Conservation (phyloP, 148 eudicot genomes). For the Chenopodium suecicum region DNA sequence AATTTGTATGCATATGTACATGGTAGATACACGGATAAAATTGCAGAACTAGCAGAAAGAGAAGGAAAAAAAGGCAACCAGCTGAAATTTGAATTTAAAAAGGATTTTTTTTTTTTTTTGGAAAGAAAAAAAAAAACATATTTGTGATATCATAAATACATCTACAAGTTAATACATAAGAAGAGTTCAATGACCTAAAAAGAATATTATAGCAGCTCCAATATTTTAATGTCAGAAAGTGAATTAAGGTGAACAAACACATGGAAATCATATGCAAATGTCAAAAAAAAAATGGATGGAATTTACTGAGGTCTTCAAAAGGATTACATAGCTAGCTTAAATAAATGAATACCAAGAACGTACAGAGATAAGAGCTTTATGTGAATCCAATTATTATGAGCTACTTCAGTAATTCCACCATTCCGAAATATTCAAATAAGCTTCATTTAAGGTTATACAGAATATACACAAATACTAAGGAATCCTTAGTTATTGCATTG, state of each 20-base stretch:
- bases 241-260: neutral
- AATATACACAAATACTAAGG: neutral
- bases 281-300: neutral
- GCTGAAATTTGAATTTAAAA: neutral
- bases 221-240: neutral
- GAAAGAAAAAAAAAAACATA: neutral
- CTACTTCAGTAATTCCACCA: neutral
- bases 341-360: neutral
- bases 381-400: neutral
- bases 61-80: neutral
- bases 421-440: neutral
- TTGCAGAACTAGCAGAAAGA: conserved; percentile 5
- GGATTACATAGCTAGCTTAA: neutral
- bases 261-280: neutral
- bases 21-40: neutral
- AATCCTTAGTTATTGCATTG: neutral
- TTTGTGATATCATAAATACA: neutral
- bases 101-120: too few species aligned
- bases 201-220: neutral
- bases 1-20: neutral
- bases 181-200: neutral
- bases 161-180: neutral
- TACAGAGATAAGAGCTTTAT: neutral
- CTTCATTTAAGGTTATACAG: neutral
- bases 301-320: neutral